These are phyloP conservation scores for Aspergillus carbonarius DNA, from an alignment of 2,329 filamentous ascomycete species.

Conservation along the genomic window DNA sequence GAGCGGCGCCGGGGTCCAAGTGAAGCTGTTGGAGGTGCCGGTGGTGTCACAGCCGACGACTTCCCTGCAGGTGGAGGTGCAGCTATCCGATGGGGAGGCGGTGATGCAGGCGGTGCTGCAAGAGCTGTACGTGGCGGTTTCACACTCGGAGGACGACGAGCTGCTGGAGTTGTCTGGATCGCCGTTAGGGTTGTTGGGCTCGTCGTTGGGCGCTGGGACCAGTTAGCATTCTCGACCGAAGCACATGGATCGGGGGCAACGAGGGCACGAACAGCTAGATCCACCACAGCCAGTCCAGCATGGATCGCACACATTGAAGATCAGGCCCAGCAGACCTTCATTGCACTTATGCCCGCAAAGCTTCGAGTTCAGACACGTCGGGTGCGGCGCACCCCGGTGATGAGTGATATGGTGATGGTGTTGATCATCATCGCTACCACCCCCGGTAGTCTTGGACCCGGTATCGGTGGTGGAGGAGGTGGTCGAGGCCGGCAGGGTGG, in stretches of 20 bases:
- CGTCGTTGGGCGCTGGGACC: not conserved
- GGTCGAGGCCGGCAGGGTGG: not conserved
- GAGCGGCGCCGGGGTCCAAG: not conserved
- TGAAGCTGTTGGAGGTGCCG: not conserved
- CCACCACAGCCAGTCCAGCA: not conserved
- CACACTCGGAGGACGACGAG: not conserved
- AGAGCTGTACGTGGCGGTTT: not conserved
- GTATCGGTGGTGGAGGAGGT: not conserved
- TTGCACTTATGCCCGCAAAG: not conserved
- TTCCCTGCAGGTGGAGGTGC: not conserved
- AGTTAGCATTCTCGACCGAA: not conserved
- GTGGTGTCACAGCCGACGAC: not conserved
- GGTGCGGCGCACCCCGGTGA: not conserved
- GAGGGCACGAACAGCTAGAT: not conserved
- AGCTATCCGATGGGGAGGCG: not conserved
- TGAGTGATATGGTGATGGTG: not conserved
- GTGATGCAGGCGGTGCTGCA: not conserved
- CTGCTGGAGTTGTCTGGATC: not conserved
- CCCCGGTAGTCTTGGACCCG: not conserved
- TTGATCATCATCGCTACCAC: not conserved
- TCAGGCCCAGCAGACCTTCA: not conserved
- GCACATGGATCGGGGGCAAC: not conserved
- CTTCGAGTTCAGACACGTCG: not conserved
- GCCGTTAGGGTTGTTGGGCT: not conserved
- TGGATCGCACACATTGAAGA: not conserved